phyloP scores from a whole-genome alignment of 179 eudicot genomes.

The Heliamphora pulchella region DNA sequence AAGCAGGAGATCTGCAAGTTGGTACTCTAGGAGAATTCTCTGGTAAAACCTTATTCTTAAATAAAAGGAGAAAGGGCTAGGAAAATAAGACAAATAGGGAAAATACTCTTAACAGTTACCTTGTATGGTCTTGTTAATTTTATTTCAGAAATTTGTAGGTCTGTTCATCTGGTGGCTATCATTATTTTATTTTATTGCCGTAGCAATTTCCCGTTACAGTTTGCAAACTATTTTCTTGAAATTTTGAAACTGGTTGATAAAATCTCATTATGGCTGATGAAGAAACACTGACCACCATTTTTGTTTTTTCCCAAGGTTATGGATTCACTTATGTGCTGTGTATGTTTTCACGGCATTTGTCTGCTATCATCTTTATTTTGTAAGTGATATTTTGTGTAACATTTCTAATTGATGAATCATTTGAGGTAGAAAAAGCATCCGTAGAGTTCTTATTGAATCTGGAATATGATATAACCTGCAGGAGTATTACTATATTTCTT shows the following conservation, averaged over 20 bases:
- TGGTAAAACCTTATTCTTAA: too few relatives aligned
- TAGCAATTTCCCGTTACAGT: not conserved
- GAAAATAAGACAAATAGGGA: too few relatives aligned
- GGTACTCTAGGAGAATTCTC: too few relatives aligned
- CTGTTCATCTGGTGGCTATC: not conserved
- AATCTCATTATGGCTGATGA: not conserved
- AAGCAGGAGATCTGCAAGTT: too few relatives aligned
- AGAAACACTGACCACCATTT: conserved; percentile 16
- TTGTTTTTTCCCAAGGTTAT: conserved; percentile 59
- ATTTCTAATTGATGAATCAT: conserved; percentile 1
- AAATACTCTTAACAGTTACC: not conserved
- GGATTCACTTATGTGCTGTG: conserved; percentile 78
- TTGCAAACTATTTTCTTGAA: not conserved
- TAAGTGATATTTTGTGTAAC: conserved; percentile 35
- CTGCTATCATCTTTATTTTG: conserved; percentile 81
- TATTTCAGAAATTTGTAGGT: not conserved
- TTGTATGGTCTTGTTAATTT: not conserved
- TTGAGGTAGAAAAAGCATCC: not conserved
- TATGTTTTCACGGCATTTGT: conserved; percentile 72
- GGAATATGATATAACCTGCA: conserved; percentile 34
- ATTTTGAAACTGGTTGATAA: not conserved
- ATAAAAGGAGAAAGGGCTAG: too few relatives aligned
- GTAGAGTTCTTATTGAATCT: not conserved
- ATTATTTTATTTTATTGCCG: not conserved
- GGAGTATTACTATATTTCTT: conserved; percentile 72